These are phyloP conservation scores for Dicorynia guianensis DNA, from an alignment of 306 rosid genomes.

Conservation along the genomic window DNA sequence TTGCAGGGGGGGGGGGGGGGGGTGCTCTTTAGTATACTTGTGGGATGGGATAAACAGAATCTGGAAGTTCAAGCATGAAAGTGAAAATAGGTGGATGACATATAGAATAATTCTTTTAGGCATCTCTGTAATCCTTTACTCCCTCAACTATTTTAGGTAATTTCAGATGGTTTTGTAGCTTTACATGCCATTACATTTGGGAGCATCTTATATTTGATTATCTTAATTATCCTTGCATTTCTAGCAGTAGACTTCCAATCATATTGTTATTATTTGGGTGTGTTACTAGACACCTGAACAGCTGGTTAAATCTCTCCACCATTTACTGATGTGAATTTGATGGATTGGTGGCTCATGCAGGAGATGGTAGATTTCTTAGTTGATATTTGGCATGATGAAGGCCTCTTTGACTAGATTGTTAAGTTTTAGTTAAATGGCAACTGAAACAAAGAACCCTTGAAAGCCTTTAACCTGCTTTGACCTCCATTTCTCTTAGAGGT, in stretches of 20 bases:
- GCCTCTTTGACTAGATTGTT: constrained; percentile 65
- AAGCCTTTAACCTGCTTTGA: constrained; percentile 45
- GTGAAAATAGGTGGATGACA: background rate
- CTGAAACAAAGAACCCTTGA: constrained; percentile 35
- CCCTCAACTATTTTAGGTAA: background rate
- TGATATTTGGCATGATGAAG: constrained; percentile 92
- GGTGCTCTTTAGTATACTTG: background rate
- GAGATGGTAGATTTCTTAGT: constrained; percentile 99
- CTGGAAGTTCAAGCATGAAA: constrained; percentile 21
- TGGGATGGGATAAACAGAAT: background rate
- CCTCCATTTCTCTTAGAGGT: constrained; percentile 29
- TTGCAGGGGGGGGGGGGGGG: background rate
- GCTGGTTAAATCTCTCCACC: constrained; percentile 21
- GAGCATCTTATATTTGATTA: constrained; percentile 8
- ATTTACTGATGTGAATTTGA: constrained; percentile 36
- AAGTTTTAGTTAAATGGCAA: constrained; percentile 30
- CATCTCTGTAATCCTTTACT: background rate
- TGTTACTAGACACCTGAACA: background rate
- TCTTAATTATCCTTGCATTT: background rate
- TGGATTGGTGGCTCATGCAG: constrained; percentile 58
- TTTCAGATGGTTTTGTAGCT: background rate
- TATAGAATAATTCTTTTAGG: constrained; percentile 2
- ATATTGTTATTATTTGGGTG: background rate
- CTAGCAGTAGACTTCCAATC: background rate
- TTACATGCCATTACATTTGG: background rate